phyloP scores from a whole-genome alignment of 2,329 filamentous ascomycete genomes.

The Pyrenophora teres region DNA sequence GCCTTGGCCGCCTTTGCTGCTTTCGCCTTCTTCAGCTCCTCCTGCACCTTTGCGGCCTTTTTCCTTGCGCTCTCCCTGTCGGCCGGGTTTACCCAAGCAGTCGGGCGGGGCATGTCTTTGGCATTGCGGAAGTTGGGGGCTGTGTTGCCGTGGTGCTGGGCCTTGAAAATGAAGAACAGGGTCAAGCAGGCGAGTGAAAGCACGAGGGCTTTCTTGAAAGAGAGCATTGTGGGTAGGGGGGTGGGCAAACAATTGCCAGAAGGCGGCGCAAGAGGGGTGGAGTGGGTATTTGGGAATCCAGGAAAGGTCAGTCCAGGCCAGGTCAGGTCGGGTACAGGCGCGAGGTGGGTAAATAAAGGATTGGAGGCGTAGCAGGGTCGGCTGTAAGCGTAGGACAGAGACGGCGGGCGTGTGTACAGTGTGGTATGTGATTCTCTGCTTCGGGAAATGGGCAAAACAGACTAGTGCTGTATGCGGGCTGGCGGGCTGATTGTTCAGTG shows the following conservation, averaged over 20 bases:
- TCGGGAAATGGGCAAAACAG: constrained; percentile 2
- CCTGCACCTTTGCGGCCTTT: constrained; percentile 17
- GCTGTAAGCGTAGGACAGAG: constrained; percentile 6
- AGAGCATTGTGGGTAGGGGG: constrained; percentile 68
- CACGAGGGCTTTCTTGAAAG: constrained; percentile 75
- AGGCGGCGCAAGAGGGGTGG: neutral
- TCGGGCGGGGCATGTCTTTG: constrained; percentile 44
- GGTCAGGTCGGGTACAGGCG: neutral
- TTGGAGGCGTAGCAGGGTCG: constrained; percentile 8
- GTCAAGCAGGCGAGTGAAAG: constrained; percentile 71
- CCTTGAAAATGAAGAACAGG: constrained; percentile 71
- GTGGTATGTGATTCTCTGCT: constrained; percentile 2
- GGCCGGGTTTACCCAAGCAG: constrained; percentile 37
- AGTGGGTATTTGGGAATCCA: neutral
- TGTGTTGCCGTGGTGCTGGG: constrained; percentile 54
- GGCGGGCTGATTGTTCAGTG: neutral
- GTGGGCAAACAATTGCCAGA: neutral
- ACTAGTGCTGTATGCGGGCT: constrained; percentile 3
- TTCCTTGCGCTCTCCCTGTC: constrained; percentile 14
- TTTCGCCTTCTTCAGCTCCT: constrained; percentile 10
- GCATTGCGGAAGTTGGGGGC: constrained; percentile 40
- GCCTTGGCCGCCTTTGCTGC: constrained; percentile 10
- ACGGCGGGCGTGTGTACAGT: constrained; percentile 9
- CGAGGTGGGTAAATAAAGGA: neutral
- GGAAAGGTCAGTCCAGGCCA: neutral